Evolutionary conservation across 2,329 filamentous ascomycete species (phyloP), one percentile per base, ranked within the genome.

Genomic region (Pseudopithomyces maydicus): DNA sequence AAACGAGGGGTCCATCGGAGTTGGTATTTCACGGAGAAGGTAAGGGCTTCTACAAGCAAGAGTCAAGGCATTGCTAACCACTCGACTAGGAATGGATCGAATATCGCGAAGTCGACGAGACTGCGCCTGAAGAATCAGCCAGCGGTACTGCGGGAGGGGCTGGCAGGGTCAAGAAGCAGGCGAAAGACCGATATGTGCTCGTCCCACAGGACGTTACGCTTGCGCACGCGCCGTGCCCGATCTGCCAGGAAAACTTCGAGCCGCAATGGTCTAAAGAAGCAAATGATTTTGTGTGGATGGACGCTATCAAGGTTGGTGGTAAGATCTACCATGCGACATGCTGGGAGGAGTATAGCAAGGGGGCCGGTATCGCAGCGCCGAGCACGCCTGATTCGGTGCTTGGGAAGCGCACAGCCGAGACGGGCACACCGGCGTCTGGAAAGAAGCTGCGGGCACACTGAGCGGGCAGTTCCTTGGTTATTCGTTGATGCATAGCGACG

Each of bases 221-320:
- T 23, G 85, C 89, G 56, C 93, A 92, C 71, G 89, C 86, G 15
- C 84, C 90, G 1, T 99, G 95, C 70, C 92, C 92, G 1, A 96
- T 99, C 66, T 98, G 95, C 74, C 93, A 97, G 74, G 95, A 99
- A 73, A 90, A 90, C 64, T 98, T 99, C 68, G 90, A 96, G 78
- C 92, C 90, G 63, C 90, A 90, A 63, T 98, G 92, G 90, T 88
- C 94, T 6, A 92, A 96, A 67, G 92, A 96, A 61, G 90, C 90
- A 17, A 92, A 98, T 76, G 94, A 99, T 70, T 98, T 93, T 85
- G 94, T 99, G 39, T 98, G 95, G 91, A 89, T 92, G 75, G 94
- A 99, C 75, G 91, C 94, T 0, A 82, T 90, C 49, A 85, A 89
- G 62, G 86, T 96, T 29, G 90, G 90, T 35, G 86, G 84, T 54